Evolutionary conservation across 331 rosid species (phyloP), one percentile per base, ranked within the genome.

Genomic region (Acacia concinna): DNA sequence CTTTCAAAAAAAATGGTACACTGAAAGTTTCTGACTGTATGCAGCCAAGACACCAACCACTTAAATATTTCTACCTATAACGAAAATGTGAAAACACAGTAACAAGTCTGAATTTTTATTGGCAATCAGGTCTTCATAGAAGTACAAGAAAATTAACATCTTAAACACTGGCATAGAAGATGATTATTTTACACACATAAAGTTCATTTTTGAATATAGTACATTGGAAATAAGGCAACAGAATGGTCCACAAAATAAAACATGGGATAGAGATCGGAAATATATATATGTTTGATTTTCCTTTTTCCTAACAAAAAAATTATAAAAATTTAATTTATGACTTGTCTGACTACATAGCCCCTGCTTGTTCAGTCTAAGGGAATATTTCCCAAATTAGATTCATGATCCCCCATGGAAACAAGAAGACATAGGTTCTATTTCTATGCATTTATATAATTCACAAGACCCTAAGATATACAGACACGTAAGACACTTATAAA

Each of bases 131-230:
- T 51, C 59, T 51, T 18, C 1, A 51, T 64, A 64, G 14, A 35
- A 64, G 18, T 17, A 64, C 44, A 3, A 34, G 32, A 46, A 46
- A 46, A 31, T 41, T 37, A 63, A 63, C n/a, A 28, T 34, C 70
- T 65, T 18, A 8, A 65, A 30, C 35, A 27, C 35, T 27, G 18
- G 20, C 27, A 65, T 65, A 23, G 8, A 65, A 34, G 70, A 65
- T 65, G 17, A 34, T 34, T 67, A 82, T 60, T 71, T 46, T 47
- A 57, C 32, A 85, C 88, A 85, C 82, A 76, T 40, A 52, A 68
- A 59, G 15, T 69, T 86, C 83, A 69, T 83, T 84, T 77, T 77
- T 74, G 77, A 73, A 79, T 80, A 78, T 82, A 83, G 67, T 32
- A 76, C 65, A 9, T 73, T 27, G 73, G 18, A 46, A 76, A 80